phyloP scores from a whole-genome alignment of 495 filamentous ascomycete species.

The Xylaria acuta region DNA sequence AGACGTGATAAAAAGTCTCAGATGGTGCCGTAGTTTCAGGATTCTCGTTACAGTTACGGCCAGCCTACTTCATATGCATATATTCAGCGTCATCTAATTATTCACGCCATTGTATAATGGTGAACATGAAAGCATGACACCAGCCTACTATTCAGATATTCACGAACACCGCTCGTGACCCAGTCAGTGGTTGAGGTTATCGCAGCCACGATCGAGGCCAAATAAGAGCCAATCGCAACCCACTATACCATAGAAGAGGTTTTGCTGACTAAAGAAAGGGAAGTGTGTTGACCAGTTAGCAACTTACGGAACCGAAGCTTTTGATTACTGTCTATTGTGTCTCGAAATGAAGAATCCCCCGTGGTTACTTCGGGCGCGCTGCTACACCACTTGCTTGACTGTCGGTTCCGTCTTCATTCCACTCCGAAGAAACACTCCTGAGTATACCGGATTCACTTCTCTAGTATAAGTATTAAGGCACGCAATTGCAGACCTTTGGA shows the following conservation, averaged over 20 bases:
- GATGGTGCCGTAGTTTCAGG: constrained; percentile 36
- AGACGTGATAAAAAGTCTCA: constrained; percentile 38
- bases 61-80: constrained; percentile 15
- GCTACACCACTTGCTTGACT: background rate
- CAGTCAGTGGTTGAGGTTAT: background rate
- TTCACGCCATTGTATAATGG: background rate
- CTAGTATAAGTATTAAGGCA: background rate
- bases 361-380: background rate
- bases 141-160: background rate
- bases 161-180: background rate
- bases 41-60: background rate
- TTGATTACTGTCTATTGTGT: background rate
- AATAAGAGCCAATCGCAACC: background rate
- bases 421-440: background rate
- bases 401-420: background rate
- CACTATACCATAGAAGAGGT: background rate
- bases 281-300: background rate
- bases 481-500: background rate
- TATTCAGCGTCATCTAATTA: background rate
- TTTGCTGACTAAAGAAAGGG: background rate
- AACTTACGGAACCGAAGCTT: background rate
- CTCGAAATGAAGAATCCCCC: background rate
- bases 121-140: background rate
- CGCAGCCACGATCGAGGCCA: background rate
- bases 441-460: background rate